Base-by-base conservation (phyloP, 768 basidiomycete genomes). In the Suillus variegatus region DNA sequence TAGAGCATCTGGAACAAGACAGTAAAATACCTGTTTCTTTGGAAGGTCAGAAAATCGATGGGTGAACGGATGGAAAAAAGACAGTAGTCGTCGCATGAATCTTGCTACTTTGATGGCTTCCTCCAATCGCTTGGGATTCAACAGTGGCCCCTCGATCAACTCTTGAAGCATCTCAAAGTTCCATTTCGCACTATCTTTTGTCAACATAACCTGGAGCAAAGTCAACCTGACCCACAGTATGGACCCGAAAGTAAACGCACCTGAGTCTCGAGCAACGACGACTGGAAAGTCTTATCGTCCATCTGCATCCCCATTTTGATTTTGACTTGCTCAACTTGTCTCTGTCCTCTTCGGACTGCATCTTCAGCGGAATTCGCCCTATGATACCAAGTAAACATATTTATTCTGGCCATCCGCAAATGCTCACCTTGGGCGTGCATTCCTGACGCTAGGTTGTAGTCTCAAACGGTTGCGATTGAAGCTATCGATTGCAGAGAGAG, bases 221-320 rank as follows among this genome's bases (percentile, higher is more conserved):
- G 56, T 35, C 41, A 54, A 9, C n/a, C 22, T 56, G 43, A 52
- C 40, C 44, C 43, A n/a, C 61, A n/a, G 16, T 25, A 62, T 65
- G 43, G 32, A 40, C 16, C 20, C 44, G 25, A 35, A 65, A 52
- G 16, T 16, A 28, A 14, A 74, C 74, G 66, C 61, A 94, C 94
- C 78, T 95, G 93, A 2, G 94, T 94, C 70, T 97, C 95, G 25
- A 95, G 82, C 60, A 99, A 80, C 47, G 83, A 85, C 5, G 88
- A 82, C 72, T 96, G 94, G 77, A 99, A 99, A 5, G 91, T 86
- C 74, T 85, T 90, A 76, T 99, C 97, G 74, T 99, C 97, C 87
- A 99, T 93, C 78, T 94, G 92, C 85, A 97, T 88, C 66, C 90
- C 92, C 73, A 92, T 85, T 74, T 95, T 94, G 62, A 97, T 82